These are phyloP conservation scores for Datisca glomerata DNA, from an alignment of 306 rosid species.

Conservation along the genomic window DNA sequence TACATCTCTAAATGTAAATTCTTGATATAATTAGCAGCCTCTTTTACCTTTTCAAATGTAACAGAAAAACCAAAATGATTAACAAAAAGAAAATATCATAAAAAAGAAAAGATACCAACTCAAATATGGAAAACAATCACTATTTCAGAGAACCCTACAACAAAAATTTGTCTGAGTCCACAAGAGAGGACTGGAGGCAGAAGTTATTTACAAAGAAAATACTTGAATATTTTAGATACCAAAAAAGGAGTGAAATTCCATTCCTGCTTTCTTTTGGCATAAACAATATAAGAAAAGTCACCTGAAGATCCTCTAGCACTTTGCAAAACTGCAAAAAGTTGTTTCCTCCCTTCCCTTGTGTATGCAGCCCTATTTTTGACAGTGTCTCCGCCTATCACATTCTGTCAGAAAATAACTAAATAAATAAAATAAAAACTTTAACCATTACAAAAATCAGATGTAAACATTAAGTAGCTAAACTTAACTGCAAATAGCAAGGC, in stretches of 20 bases:
- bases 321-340: constrained; percentile 92
- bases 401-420: constrained; percentile 34
- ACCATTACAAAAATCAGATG: neutral
- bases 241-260: too few species aligned
- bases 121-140: neutral
- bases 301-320: constrained; percentile 97
- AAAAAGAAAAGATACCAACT: neutral
- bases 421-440: constrained; percentile 3
- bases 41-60: too few species aligned
- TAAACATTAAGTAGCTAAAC: constrained; percentile 13
- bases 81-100: constrained; percentile 3
- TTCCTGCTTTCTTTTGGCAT: too few species aligned
- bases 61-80: too few species aligned
- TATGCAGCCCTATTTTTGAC: constrained; percentile 47
- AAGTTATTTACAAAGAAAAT: too few species aligned
- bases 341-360: constrained; percentile 89
- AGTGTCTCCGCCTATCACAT: constrained; percentile 54
- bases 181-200: too few species aligned
- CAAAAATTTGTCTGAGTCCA: too few species aligned
- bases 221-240: too few species aligned
- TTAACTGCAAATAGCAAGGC: constrained; percentile 82
- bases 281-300: constrained; percentile 30
- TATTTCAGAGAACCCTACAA: neutral
- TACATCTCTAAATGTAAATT: too few species aligned
- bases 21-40: too few species aligned